A percentile compares a stretch with the other conserved stretches of the same genome.
These are phyloP conservation scores for Eucalyptus melliodora DNA, from an alignment of 345 rosid species.

Conservation along the genomic window DNA sequence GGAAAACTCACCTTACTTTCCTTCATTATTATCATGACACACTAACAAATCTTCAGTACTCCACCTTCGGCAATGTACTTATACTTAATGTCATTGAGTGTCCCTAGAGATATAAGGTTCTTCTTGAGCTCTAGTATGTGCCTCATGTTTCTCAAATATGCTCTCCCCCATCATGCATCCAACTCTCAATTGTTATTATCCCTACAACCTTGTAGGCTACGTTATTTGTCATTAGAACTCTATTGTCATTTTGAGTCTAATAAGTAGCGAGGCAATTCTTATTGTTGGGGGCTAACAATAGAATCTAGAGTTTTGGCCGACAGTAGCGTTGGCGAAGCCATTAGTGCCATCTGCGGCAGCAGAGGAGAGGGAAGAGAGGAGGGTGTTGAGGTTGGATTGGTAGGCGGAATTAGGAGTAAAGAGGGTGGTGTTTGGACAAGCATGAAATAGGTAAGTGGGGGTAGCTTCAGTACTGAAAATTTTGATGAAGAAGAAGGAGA, in stretches of 20 bases:
- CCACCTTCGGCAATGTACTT: neutral
- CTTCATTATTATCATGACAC: neutral
- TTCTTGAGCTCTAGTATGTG: neutral
- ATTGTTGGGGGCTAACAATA: too few relatives aligned
- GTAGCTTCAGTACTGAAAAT: neutral
- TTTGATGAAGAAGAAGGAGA: neutral
- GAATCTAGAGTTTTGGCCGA: neutral
- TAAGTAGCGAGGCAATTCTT: too few relatives aligned
- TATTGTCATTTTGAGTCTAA: too few relatives aligned
- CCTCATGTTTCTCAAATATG: neutral
- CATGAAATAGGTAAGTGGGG: neutral
- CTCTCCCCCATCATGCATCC: neutral
- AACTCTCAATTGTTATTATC: neutral
- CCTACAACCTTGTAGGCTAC: neutral
- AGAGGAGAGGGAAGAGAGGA: neutral
- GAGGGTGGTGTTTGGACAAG: neutral
- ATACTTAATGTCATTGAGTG: too few relatives aligned
- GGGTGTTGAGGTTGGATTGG: neutral
- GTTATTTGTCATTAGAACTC: neutral
- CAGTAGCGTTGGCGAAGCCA: fast-evolving
- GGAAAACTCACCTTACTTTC: neutral
- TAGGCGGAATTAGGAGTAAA: neutral
- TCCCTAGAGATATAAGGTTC: neutral
- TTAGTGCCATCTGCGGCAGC: fast-evolving
- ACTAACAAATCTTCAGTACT: too few relatives aligned